Conservation (phyloP, 1,284 basidiomycete genomes). For the Ceratorhiza oryzae-sativae region DNA sequence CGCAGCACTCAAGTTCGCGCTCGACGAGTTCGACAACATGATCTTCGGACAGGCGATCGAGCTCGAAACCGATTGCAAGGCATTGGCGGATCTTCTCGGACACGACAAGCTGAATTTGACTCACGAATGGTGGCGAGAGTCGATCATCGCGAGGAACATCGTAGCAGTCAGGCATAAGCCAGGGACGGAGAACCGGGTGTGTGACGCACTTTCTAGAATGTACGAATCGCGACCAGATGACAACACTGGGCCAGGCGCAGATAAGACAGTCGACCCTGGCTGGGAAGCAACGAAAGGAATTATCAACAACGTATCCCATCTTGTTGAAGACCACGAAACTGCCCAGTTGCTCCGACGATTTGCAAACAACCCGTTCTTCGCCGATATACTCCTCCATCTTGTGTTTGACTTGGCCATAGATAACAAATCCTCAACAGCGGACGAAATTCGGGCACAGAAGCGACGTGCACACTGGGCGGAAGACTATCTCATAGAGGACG, state of each 20-base stretch:
- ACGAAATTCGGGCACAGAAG: background rate
- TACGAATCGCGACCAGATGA: slow-evolving; percentile 4
- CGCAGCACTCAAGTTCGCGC: slow-evolving; percentile 43
- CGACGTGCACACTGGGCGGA: slow-evolving; percentile 7
- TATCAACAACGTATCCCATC: slow-evolving; percentile 32
- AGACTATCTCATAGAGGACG: slow-evolving; percentile 30
- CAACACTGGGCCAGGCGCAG: background rate
- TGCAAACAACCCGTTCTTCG: slow-evolving; percentile 33
- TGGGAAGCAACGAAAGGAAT: slow-evolving; percentile 29
- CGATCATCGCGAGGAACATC: slow-evolving; percentile 37
- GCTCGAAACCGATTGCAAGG: slow-evolving; percentile 45
- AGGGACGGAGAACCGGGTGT: slow-evolving; percentile 40
- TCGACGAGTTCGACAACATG: slow-evolving; percentile 43
- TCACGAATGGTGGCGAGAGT: slow-evolving; percentile 40
- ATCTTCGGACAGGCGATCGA: slow-evolving; percentile 43
- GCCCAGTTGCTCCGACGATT: slow-evolving; percentile 36
- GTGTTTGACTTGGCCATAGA: background rate
- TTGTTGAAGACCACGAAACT: background rate
- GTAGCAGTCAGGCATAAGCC: slow-evolving; percentile 40
- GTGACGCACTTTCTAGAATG: slow-evolving; percentile 41
- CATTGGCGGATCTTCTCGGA: slow-evolving; percentile 42
- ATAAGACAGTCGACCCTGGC: background rate
- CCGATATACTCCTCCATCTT: slow-evolving; percentile 31
- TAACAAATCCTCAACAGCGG: background rate
- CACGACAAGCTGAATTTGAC: slow-evolving; percentile 36